Evolutionary conservation across 768 basidiomycete genomes (phyloP), one percentile per base, ranked within the genome.

Genomic region (Cyathus striatus): DNA sequence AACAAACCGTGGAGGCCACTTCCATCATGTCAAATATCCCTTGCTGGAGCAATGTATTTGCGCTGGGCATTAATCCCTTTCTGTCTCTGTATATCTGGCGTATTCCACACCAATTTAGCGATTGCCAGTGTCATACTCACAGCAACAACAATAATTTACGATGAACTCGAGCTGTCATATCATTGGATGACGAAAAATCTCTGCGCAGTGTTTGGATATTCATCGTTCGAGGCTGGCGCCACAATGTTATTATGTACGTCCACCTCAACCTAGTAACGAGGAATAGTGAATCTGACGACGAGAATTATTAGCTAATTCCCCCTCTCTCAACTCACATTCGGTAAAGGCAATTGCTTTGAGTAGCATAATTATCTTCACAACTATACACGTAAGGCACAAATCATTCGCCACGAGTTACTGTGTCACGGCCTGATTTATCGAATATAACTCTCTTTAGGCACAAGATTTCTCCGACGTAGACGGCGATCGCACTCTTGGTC

Each of bases 391-490:
- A n/a, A 9, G 27, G 9, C n/a, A n/a, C 27, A 9, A 9, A 9
- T 30, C 27, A 30, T 30, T 30, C n/a, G n/a, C n/a, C n/a, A n/a
- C n/a, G n/a, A n/a, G n/a, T n/a, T n/a, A n/a, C n/a, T n/a, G n/a
- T n/a, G n/a, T n/a, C n/a, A n/a, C n/a, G n/a, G n/a, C n/a, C n/a
- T n/a, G n/a, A n/a, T n/a, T n/a, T n/a, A n/a, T n/a, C n/a, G n/a
- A n/a, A n/a, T n/a, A n/a, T n/a, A n/a, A n/a, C n/a, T n/a, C n/a
- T n/a, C n/a, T n/a, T n/a, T 73, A 75, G 17, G 65, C 70, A 1
- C 59, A 61, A 52, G 75, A 76, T 44, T 76, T 70, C 44, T 60
- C 68, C 22, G 75, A 76, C 41, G 50, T 64, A 12, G 56, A 59
- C n/a, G 74, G 74, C 0, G 75, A 76, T 38, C 49, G 52, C 4